Percentiles rank a stretch among this genome's conserved stretches.
phyloP scores from a whole-genome alignment of 2,329 filamentous ascomycete genomes.

The Neophaeococcomyces aloes region DNA sequence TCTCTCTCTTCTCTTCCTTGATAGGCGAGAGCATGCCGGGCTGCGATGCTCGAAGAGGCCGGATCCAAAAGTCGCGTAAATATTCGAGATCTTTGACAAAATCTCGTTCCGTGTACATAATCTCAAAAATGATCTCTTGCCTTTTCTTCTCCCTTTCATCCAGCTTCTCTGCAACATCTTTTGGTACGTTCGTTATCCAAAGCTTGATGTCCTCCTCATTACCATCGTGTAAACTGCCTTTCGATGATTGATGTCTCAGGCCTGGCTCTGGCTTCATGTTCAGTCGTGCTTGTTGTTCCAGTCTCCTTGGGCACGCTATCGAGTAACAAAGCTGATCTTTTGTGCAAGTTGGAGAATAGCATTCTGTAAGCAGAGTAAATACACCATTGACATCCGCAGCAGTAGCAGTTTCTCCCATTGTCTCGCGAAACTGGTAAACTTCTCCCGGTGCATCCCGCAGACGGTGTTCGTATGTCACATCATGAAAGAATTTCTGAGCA shows the following conservation, averaged over 20 bases:
- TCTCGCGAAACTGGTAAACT: constrained; percentile 95
- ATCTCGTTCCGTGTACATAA: constrained; percentile 97
- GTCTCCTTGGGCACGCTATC: constrained; percentile 82
- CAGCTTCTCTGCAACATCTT: constrained; percentile 84
- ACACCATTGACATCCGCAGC: constrained; percentile 84
- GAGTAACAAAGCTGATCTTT: constrained; percentile 94
- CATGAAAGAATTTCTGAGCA: constrained; percentile 98
- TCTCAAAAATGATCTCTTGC: constrained; percentile 94
- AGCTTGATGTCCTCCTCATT: constrained; percentile 93
- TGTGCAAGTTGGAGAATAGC: constrained; percentile 95
- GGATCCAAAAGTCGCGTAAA: constrained; percentile 95
- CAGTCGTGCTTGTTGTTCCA: constrained; percentile 88
- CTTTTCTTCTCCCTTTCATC: constrained; percentile 90
- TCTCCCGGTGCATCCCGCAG: constrained; percentile 88
- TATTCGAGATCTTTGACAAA: constrained; percentile 99
- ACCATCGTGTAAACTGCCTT: constrained; percentile 69
- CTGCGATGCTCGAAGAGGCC: constrained; percentile 64
- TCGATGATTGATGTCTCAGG: constrained; percentile 60
- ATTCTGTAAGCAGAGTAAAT: constrained; percentile 91
- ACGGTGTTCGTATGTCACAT: constrained; percentile 95
- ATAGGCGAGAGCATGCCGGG: constrained; percentile 61
- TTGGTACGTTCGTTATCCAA: constrained; percentile 97
- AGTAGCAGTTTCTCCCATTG: constrained; percentile 68
- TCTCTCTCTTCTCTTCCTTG: constrained; percentile 74
- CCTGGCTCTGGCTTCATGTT: constrained; percentile 90